phyloP scores from a whole-genome alignment of 257 asterid species.

The Lycium ferocissimum region DNA sequence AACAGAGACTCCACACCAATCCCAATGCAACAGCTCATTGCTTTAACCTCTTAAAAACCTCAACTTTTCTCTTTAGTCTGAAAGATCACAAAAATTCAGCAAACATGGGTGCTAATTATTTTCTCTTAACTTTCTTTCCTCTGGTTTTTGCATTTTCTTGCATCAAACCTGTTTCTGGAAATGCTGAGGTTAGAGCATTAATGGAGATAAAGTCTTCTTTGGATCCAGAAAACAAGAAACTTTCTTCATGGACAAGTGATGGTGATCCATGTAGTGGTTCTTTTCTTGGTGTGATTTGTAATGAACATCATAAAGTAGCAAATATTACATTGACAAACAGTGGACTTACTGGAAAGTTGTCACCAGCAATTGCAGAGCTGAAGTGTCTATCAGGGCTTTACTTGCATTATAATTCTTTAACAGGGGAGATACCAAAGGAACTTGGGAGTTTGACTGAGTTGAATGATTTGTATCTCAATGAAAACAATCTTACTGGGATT shows the following conservation, averaged over 20 bases:
- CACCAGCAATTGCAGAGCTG: conserved; percentile 88
- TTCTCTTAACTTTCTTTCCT: conserved; percentile 34
- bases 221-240: conserved; percentile 69
- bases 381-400: conserved; percentile 82
- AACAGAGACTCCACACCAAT: not conserved
- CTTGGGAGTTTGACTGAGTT: conserved; percentile 81
- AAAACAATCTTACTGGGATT: conserved; percentile 66
- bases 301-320: conserved; percentile 78
- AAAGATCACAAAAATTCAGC: conserved; percentile 30
- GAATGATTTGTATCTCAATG: conserved; percentile 80
- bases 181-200: conserved; percentile 76
- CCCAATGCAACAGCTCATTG: not conserved
- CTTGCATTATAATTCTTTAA: conserved; percentile 82
- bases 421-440: conserved; percentile 82
- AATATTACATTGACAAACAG: conserved; percentile 69
- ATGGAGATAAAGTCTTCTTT: conserved; percentile 77
- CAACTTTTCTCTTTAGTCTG: not conserved
- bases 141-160: conserved; percentile 40
- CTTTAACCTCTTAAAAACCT: not conserved
- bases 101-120: conserved; percentile 43
- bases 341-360: conserved; percentile 77
- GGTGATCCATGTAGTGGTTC: conserved; percentile 83
- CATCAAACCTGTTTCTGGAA: conserved; percentile 46
- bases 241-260: conserved; percentile 69
- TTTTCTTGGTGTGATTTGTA: conserved; percentile 84